These are phyloP conservation scores for Yarrowia porcina DNA, from an alignment of 805 yeast genomes.

Conservation along the genomic window DNA sequence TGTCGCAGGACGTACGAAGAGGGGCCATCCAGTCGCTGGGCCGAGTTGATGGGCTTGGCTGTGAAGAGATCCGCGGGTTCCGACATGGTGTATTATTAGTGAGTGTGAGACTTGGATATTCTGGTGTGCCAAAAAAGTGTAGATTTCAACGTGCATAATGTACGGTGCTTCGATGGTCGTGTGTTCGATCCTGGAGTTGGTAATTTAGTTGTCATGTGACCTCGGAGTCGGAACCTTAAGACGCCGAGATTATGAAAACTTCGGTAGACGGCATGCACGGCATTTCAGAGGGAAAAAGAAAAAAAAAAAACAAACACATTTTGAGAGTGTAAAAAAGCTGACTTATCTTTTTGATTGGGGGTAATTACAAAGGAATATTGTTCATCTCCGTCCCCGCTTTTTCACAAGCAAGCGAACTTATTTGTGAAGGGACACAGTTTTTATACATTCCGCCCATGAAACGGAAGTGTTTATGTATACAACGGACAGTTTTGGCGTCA, in stretches of 20 bases:
- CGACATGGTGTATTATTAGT: slow-evolving; percentile 20
- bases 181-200: neutral
- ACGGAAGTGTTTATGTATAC: neutral
- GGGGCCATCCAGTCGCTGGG: slow-evolving; percentile 40
- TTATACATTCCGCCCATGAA: neutral
- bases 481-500: neutral
- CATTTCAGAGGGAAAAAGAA: no score
- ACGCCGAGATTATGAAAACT: neutral
- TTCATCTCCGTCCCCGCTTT: neutral
- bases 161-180: neutral
- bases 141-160: neutral
- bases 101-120: neutral
- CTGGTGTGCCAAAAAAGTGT: slow-evolving; percentile 2
- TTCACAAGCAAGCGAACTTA: neutral
- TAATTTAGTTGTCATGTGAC: no score
- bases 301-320: no score
- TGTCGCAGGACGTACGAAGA: slow-evolving; percentile 38
- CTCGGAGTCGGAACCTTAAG: neutral
- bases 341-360: no score
- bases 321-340: no score
- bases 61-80: slow-evolving; percentile 26
- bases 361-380: neutral
- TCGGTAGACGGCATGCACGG: neutral
- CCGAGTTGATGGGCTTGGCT: slow-evolving; percentile 34
- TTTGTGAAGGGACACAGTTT: neutral